phyloP scores from a whole-genome alignment of 768 basidiomycete species.

The Sarcodon aspratus region DNA sequence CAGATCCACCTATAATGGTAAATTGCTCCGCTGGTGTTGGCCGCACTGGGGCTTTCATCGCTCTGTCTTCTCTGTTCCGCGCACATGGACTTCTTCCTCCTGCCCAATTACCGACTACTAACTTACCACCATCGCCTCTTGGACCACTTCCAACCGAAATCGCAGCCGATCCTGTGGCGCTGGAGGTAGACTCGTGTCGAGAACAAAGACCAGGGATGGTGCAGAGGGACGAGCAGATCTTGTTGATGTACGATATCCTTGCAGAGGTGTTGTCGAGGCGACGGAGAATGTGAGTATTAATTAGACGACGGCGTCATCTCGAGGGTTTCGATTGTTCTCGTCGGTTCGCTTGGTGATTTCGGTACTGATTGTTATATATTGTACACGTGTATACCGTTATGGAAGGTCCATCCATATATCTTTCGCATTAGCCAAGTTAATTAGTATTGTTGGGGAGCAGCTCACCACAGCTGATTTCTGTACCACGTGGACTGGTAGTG shows the following conservation, averaged over 20 bases:
- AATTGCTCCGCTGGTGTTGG: constrained; percentile 86
- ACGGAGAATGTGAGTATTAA: no score
- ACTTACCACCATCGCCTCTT: constrained; percentile 38
- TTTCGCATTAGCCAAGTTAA: no score
- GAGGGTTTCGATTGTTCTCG: no score
- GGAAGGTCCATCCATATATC: no score
- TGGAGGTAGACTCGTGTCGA: constrained; percentile 67
- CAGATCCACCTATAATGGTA: constrained; percentile 69
- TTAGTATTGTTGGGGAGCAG: no score
- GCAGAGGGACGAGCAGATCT: constrained; percentile 53
- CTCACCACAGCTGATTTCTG: no score
- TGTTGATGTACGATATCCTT: constrained; percentile 55
- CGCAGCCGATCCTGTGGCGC: constrained; percentile 44
- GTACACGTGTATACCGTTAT: no score
- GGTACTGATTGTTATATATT: no score
- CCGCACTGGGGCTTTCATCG: constrained; percentile 79
- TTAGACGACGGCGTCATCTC: no score
- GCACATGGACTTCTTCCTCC: constrained; percentile 30
- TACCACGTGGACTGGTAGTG: no score
- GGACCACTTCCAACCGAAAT: constrained; percentile 41
- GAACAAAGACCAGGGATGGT: constrained; percentile 83
- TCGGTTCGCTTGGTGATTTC: no score
- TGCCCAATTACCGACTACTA: constrained; percentile 16
- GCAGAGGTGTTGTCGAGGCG: neutral
- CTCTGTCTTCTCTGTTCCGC: constrained; percentile 69